phyloP scores from a whole-genome alignment of 225 moss, liverwort and hornwort genomes.

The Polytrichum formosum region DNA sequence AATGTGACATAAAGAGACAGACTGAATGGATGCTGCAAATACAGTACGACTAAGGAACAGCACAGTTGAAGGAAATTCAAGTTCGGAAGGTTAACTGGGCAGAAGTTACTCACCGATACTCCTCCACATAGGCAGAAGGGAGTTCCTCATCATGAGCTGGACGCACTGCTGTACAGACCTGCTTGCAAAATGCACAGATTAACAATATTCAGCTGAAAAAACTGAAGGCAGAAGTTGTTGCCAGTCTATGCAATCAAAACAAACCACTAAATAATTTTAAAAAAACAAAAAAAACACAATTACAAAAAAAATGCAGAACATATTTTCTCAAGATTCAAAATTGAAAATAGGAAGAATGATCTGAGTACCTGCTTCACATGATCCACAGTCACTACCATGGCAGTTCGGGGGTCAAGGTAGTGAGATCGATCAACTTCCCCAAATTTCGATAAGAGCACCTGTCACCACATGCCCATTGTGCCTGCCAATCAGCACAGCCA shows the following conservation, averaged over 20 bases:
- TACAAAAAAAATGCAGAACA: no score
- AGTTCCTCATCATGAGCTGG: slow-evolving; percentile 84
- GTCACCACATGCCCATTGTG: slow-evolving; percentile 98
- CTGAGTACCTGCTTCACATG: slow-evolving; percentile 77
- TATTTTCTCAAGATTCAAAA: no score
- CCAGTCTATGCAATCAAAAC: no score
- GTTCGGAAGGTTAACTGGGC: no score
- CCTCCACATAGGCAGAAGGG: slow-evolving; percentile 81
- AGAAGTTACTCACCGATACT: slow-evolving; percentile 53
- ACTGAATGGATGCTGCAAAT: no score
- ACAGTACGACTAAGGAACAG: no score
- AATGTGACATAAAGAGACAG: no score
- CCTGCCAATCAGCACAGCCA: slow-evolving; percentile 98
- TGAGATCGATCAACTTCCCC: slow-evolving; percentile 73
- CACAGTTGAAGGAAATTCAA: no score
- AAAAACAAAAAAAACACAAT: no score
- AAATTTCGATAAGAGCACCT: slow-evolving; percentile 93
- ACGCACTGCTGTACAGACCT: slow-evolving; percentile 73
- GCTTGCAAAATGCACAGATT: slow-evolving; percentile 10
- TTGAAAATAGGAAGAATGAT: background rate
- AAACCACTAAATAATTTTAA: no score
- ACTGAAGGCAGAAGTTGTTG: background rate
- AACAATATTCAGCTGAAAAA: background rate
- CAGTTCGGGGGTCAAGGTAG: slow-evolving; percentile 90
- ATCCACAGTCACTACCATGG: slow-evolving; percentile 84